Evolutionary conservation across 352 stramenopile species (phyloP), one percentile per base, ranked within the genome.

Genomic region (Stramenopiles sp.): DNA sequence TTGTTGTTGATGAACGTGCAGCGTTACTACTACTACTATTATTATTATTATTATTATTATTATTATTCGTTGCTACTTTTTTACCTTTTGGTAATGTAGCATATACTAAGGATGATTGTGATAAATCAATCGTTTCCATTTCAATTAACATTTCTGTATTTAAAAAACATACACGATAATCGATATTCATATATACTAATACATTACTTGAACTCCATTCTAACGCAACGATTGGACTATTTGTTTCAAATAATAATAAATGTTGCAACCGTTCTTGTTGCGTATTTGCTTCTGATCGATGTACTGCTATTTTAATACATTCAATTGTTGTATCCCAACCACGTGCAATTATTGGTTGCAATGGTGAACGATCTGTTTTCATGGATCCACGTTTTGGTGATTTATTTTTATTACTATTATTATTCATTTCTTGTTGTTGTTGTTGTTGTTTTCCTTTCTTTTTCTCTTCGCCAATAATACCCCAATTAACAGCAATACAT

Each of bases 381-480:
- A 63, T 63, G 43, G 43, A 63, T 63, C 43, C 43, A 63, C 43
- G 43, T 63, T 63, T 63, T 63, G 43, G 43, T 63, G 43, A 63
- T 63, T 63, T 63, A 63, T 63, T 63, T 63, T 63, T 63, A 63
- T 63, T 63, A 63, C 43, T 63, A 63, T 63, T 63, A 63, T 63
- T 63, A 63, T 63, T 63, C 43, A 63, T 63, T 63, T 63, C 43
- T 63, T 63, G 43, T 63, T 63, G 43, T 63, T 63, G 43, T 63
- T 63, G 43, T 63, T 63, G 43, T 63, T 63, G n/a, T n/a, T 63
- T 63, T 25, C 43, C 25, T 63, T 63, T 63, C 43, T 63, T 63
- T 63, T 63, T 63, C 43, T 63, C 43, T 63, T 63, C 43, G 43
- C 43, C 43, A 63, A 63, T 63, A 63, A 63, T 63, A 63, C 43